phyloP scores from a whole-genome alignment of 2,329 filamentous ascomycete species.

The Polytolypa hystricis region DNA sequence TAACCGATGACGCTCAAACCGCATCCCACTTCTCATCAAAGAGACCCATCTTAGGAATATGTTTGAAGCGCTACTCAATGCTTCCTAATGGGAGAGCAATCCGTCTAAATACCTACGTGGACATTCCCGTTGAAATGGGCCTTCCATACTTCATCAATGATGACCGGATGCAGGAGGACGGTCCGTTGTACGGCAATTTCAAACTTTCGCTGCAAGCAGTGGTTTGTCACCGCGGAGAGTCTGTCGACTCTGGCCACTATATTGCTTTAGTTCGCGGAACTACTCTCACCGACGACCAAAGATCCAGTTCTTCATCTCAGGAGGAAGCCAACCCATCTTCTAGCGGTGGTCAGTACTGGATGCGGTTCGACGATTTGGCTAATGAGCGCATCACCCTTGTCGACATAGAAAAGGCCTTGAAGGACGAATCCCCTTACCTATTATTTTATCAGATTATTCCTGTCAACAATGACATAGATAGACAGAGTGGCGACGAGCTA shows the following conservation, averaged over 20 bases:
- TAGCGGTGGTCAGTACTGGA: constrained; percentile 68
- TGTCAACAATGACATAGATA: constrained; percentile 57
- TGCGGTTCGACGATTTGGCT: constrained; percentile 83
- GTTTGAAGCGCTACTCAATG: constrained; percentile 80
- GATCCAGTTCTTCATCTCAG: constrained; percentile 26
- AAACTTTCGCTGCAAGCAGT: constrained; percentile 85
- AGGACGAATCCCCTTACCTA: constrained; percentile 83
- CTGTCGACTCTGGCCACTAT: constrained; percentile 83
- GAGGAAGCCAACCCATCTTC: constrained; percentile 16
- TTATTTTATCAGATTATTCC: constrained; percentile 93
- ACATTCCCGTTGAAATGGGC: constrained; percentile 75
- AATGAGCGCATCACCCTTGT: constrained; percentile 61
- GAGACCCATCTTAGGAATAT: constrained; percentile 81
- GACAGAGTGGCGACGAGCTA: too few species aligned
- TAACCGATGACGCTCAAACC: constrained; percentile 59
- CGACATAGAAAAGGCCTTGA: constrained; percentile 65
- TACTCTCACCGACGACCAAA: constrained; percentile 18
- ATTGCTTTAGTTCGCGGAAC: constrained; percentile 71
- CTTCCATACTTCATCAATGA: constrained; percentile 85
- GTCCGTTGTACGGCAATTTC: constrained; percentile 71
- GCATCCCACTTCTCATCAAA: constrained; percentile 76
- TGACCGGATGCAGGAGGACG: constrained; percentile 56
- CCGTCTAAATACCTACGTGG: constrained; percentile 70
- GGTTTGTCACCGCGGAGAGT: constrained; percentile 81
- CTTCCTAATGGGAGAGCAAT: constrained; percentile 55